A percentile compares a stretch with the other conserved stretches of the same genome.
Conservation (phyloP, 495 filamentous ascomycete genomes). For the Penicillium roqueforti region DNA sequence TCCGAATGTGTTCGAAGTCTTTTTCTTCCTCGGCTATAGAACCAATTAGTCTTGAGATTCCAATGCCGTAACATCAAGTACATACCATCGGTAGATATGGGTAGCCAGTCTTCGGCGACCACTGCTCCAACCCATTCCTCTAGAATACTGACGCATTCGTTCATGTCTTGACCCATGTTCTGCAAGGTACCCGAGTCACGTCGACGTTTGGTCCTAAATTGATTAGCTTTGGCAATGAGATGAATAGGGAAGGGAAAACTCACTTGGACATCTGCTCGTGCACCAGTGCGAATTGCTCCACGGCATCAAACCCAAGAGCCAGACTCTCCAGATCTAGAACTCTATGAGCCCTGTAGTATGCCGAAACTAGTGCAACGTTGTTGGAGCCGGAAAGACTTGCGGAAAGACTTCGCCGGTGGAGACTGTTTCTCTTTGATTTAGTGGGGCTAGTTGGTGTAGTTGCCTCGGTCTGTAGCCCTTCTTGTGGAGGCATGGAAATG, state of each 20-base stretch:
- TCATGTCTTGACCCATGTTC: constrained; percentile 30
- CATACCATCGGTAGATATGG: constrained; percentile 35
- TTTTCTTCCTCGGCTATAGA: constrained; percentile 37
- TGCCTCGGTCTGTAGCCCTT: constrained; percentile 18
- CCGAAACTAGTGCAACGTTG: constrained; percentile 3
- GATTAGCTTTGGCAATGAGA: constrained; percentile 11
- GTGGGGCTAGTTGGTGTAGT: constrained; percentile 29
- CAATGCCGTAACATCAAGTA: not conserved
- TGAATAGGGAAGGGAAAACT: constrained; percentile 12
- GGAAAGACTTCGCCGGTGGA: constrained; percentile 25
- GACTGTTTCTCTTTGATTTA: constrained; percentile 28
- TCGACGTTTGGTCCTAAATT: constrained; percentile 27
- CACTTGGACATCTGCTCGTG: constrained; percentile 46
- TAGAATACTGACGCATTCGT: constrained; percentile 8
- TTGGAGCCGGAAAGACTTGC: constrained; percentile 22
- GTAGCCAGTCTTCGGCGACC: constrained; percentile 25
- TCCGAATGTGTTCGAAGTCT: constrained; percentile 54
- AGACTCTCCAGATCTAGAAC: constrained; percentile 72
- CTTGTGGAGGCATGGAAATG: constrained; percentile 26
- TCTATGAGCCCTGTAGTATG: constrained; percentile 51
- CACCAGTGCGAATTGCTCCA: constrained; percentile 55
- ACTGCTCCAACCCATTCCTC: constrained; percentile 1
- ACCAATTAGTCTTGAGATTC: constrained; percentile 11
- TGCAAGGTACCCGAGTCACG: constrained; percentile 37
- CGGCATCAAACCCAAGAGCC: constrained; percentile 57